Evolutionary conservation across 192 early-diverging fungal genomes (phyloP), one percentile per base, ranked within the genome.

Genomic region (Linderina pennispora): DNA sequence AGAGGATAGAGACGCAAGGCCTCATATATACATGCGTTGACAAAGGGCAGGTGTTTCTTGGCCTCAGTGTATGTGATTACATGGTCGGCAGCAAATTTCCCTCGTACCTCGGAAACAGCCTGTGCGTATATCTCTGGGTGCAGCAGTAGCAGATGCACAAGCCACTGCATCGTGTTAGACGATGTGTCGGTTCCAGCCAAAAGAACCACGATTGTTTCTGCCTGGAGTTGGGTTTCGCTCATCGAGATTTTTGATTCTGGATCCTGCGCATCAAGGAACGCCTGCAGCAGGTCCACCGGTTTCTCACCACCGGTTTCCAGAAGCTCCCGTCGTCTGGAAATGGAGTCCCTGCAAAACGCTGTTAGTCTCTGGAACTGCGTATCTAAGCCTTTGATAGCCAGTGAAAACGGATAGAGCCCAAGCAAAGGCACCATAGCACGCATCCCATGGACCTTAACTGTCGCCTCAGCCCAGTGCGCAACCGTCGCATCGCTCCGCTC

Each of bases 11-110:
- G 36, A 0, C 67, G 54, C 50, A 70, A 34, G 6, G 50, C 45
- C 33, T 70, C 67, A 15, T 47, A 28, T 1, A 70, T 54, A 17
- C 58, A 62, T 34, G 67, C 67, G 21, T 62, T 50, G 13, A 70
- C 35, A 4, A 48, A 63, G 0, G 50, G 51, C 31, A 63, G 16
- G 1, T 28, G 17, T 11, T 8, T 1, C 7, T 38, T 31, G 15
- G 50, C 44, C 14, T 58, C 26, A 0, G 21, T 22, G 14, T 50
- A 58, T 0, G 45, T 53, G 1, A 63, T 19, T 0, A 43, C 20
- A 1, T 28, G 22, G 28, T 31, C 28, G 6, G 5, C 11, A 7
- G 9, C 1, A 23, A 51, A 63, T 0, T 5, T 14, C 0, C 6
- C 3, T 8, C 60, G 59, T 0, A 70, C 28, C 28, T 70, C 60